Evolutionary conservation across 768 basidiomycete species (phyloP), one percentile per base, ranked within the genome.

Genomic region (Punctularia strigosozonata): DNA sequence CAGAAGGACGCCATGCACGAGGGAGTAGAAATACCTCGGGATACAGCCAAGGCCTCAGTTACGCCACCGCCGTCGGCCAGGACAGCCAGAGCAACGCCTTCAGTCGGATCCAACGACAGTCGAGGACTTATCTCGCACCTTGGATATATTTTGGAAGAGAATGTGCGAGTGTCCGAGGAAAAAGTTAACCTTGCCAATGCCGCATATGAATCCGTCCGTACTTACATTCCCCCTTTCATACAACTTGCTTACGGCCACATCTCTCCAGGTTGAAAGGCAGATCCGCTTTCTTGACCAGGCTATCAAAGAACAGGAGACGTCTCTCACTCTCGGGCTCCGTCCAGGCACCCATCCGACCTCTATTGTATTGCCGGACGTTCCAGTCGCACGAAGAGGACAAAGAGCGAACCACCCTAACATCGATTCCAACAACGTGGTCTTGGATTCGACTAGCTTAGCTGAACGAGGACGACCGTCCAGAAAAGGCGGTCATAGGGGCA

Each of bases 241-340:
- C 38, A 37, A 37, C 38, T 8, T 46, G 22, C 40, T 34, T 20
- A 10, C 10, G 10, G 10, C 33, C 8, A 19, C 13, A 13, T 15
- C 18, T 41, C 43, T 14, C 33, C 40, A 90, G 87, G 71, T 88
- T 10, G 81, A 88, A 45, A 69, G 87, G 25, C 84, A 89, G 50
- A 77, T 84, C 21, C 75, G 79, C 18, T 66, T 83, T 28, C 62
- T 91, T 18, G 85, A 90, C 46, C 75, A 84, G 48, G 78, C 71
- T n/a, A 72, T 81, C 40, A 68, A 69, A 36, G 71, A 75, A 43
- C 71, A 75, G 48, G 73, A 78, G 49, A 64, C 68, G 23, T 60
- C 68, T 14, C 66, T 78, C 33, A 63, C 68, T 8, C 60, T 74
- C 15, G 75, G 73, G 15, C 58, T 66, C 17, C 67, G 70, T 8